Evolutionary conservation across 2,329 filamentous ascomycete genomes (phyloP), one percentile per base, ranked within the genome.

Genomic region (Fusarium sp.): DNA sequence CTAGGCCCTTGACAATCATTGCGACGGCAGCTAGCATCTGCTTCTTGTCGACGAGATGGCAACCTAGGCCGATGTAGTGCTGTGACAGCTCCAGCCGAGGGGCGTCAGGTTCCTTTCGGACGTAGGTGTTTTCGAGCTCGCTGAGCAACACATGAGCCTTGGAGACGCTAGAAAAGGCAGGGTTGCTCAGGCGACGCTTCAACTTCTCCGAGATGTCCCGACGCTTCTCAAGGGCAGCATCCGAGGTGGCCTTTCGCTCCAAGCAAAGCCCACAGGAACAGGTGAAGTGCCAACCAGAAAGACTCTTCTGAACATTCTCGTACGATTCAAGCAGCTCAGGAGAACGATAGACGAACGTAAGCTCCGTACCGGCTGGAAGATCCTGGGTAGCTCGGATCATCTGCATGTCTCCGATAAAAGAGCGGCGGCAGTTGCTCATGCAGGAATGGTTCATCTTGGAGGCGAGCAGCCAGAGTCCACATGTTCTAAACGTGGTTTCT

Each of bases 401-500:
- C 70, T 84, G 81, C 80, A 90, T 83, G 72, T 91, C 87, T 4
- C 88, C 87, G 40, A 90, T 87, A 74, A 89, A 89, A 1, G 83
- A 78, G 17, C 85, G 85, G 0, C 66, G 68, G 20, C 83, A 84
- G 71, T 89, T 90, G 11, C 77, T 76, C 6, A 83, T 20, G 75
- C 89, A 91, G 12, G 82, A 83, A 69, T 90, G 88, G 66, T 91
- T 90, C 70, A 89, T 84, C 63, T 82, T 80, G 0, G 88, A 87
- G 5, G 86, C 85, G 1, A 81, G 66, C 3, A 80, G 65, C 87
- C 88, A 91, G 14, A 89, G 64, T 1, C 87, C 87, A 35, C 57
- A 61, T 69, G 80, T 66, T 3, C 46, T n/a, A 24, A 49, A 69
- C 0, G n/a, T 11, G 1, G 14, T 17, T 3, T 22, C 8, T 3